Evolutionary conservation across 176 grass and related monocot species (phyloP), one percentile per base, ranked within the genome.

Genomic region (Luzula sylvatica): DNA sequence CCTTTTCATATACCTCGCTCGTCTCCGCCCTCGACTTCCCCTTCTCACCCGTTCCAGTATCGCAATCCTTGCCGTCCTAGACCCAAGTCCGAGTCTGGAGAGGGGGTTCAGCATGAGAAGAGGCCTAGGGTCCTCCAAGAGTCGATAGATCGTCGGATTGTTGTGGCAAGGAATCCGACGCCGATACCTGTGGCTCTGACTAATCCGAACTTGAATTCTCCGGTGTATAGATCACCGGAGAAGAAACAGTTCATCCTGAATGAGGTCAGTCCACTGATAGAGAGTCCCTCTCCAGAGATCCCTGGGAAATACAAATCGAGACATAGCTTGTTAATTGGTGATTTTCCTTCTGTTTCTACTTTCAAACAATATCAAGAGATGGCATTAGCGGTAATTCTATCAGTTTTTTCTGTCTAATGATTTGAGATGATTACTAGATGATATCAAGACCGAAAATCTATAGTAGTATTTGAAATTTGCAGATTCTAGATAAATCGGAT

Each of bases 361-460:
- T 95, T 95, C 66, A 95, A 61, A 52, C 75, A 85, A 46, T 85
- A 81, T 67, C 89, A 95, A 72, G 74, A 95, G 19, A 62, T 70
- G 9, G 70, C 89, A 26, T 39, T 79, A 57, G 72, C 60, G 73
- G 89, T 95, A 72, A 67, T 61, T 40, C 20, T 43, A 61, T 0
- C 12, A 16, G 46, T 1, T 23, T 52, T 12, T 43, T 52, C 20
- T 30, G 4, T 23, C 38, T 23, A 42, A 46, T 42, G 22, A 14
- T 20, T 41, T 65, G 54, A 8, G 20, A 15, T n/a, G 15, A 7
- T 9, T 11, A 24, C 26, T 12, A 41, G 26, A 18, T 9, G 30
- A 35, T 35, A 7, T 35, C 9, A 9, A n/a, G n/a, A n/a, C n/a
- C n/a, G n/a, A n/a, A n/a, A n/a, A 2, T 35, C 9, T 35, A 35